These are phyloP conservation scores for Cystobasidium onofrii DNA, from an alignment of 768 basidiomycete genomes.

Conservation along the genomic window DNA sequence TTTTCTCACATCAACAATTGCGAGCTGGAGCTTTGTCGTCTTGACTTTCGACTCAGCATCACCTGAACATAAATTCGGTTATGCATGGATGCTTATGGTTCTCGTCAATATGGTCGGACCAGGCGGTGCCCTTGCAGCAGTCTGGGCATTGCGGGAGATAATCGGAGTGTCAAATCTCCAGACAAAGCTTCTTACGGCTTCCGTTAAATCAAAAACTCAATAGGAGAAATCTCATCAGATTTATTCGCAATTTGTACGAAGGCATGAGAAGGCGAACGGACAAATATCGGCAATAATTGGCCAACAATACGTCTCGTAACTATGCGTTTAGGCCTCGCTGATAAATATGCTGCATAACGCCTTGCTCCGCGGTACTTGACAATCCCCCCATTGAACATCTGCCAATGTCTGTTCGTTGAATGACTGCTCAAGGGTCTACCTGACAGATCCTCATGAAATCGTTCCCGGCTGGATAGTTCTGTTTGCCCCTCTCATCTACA, in stretches of 20 bases:
- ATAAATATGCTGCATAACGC: too few relatives aligned
- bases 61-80: conserved; percentile 14
- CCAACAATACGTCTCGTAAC: too few relatives aligned
- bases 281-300: too few relatives aligned
- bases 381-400: too few relatives aligned
- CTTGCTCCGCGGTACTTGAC: too few relatives aligned
- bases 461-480: background rate
- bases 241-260: too few relatives aligned
- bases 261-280: too few relatives aligned
- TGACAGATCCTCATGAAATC: background rate
- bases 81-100: background rate
- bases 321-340: too few relatives aligned
- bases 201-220: background rate
- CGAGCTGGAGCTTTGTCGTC: background rate
- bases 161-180: background rate
- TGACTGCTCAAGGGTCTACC: background rate
- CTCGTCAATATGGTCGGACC: conserved; percentile 5
- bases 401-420: too few relatives aligned
- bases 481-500: background rate
- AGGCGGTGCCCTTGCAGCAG: background rate
- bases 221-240: background rate
- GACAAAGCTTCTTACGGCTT: background rate
- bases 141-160: conserved; percentile 24
- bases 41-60: background rate
- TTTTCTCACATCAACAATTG: conserved; percentile 13